Percentiles rank a stretch among this genome's conserved stretches.
These are phyloP conservation scores for Cutaneotrichosporon dermatis DNA, from an alignment of 1,284 basidiomycete genomes.

Conservation along the genomic window DNA sequence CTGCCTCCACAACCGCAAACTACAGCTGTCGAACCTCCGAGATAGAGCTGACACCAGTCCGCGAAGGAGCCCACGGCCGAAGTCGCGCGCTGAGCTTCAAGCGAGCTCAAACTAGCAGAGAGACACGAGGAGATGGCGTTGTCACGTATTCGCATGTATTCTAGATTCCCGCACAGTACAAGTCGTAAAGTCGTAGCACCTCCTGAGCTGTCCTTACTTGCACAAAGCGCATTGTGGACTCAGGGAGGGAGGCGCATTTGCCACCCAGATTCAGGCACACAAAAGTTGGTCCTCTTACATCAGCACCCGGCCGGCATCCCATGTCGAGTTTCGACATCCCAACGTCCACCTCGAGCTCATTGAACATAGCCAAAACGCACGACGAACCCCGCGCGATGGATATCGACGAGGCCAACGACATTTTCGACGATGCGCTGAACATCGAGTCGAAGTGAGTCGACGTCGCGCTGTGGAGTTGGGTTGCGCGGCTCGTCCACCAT, in stretches of 20 bases:
- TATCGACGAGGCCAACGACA: slow-evolving; percentile 1
- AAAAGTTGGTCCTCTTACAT: neutral
- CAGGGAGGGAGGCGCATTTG: neutral
- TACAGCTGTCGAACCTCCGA: neutral
- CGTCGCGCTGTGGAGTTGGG: too few species aligned
- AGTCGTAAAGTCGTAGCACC: neutral
- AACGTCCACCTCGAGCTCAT: slow-evolving; percentile 67
- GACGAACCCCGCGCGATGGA: too few species aligned
- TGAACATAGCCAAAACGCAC: too few species aligned
- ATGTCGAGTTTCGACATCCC: slow-evolving; percentile 66
- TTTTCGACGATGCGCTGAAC: slow-evolving; percentile 14
- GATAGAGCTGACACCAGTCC: neutral
- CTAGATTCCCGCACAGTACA: neutral
- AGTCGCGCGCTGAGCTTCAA: slow-evolving; percentile 20
- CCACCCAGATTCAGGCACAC: slow-evolving; percentile 7
- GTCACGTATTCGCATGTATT: neutral
- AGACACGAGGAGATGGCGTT: neutral
- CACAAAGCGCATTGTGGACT: neutral
- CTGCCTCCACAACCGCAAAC: too few species aligned
- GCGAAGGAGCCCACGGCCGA: slow-evolving; percentile 23
- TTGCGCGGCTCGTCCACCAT: too few species aligned
- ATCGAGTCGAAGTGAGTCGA: slow-evolving; percentile 14
- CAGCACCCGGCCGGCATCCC: neutral
- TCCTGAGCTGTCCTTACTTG: too few species aligned
- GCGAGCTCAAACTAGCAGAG: too few species aligned